Evolutionary conservation across 306 rosid genomes (phyloP).

Genomic region (Macrotyloma uniflorum): DNA sequence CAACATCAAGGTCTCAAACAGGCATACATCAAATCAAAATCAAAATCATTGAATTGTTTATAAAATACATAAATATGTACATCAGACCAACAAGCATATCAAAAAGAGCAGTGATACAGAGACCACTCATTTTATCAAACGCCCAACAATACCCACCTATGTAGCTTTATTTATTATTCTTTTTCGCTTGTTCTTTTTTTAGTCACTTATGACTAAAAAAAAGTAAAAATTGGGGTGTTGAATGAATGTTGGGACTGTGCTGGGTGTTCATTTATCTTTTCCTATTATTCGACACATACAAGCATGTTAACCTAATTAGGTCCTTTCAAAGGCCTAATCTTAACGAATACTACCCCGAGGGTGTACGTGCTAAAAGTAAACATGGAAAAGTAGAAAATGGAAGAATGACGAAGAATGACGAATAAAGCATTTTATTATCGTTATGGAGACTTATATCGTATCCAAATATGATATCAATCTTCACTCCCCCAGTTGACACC

Average conservation of each 20-base stretch:
- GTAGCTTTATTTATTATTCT: too few relatives aligned
- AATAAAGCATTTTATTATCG: not conserved
- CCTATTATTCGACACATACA: not conserved
- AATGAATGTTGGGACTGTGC: too few relatives aligned
- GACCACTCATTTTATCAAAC: too few relatives aligned
- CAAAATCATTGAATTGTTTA: not conserved
- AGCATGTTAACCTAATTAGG: not conserved
- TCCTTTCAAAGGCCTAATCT: not conserved
- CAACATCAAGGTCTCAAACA: not conserved
- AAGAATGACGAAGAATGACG: not conserved
- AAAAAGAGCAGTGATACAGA: too few relatives aligned
- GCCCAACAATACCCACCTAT: too few relatives aligned
- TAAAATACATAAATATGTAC: not conserved
- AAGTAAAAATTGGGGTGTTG: too few relatives aligned
- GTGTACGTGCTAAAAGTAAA: not conserved
- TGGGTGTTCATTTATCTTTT: too few relatives aligned
- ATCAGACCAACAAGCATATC: not conserved
- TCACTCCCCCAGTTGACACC: slow-evolving; percentile 9
- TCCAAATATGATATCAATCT: not conserved
- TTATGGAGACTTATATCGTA: not conserved
- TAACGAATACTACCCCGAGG: not conserved
- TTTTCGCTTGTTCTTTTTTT: too few relatives aligned
- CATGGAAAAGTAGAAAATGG: not conserved
- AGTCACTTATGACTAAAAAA: too few relatives aligned
- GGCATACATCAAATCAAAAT: not conserved